Evolutionary conservation across 257 asterid species (phyloP).

Genomic region (Ajuga chamaepitys): DNA sequence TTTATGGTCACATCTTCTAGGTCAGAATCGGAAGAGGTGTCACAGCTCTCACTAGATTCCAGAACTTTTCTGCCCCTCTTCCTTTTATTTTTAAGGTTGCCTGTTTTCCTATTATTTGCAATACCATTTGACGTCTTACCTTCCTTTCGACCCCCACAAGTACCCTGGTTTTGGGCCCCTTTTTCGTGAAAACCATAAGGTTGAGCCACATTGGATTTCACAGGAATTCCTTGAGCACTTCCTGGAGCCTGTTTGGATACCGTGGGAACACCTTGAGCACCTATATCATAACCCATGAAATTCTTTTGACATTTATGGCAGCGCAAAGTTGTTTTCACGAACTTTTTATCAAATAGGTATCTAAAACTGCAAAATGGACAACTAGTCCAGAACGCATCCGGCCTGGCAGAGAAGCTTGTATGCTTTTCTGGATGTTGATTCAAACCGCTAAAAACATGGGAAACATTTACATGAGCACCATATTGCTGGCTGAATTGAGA

Average conservation of each 20-base stretch:
- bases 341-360: constrained; percentile 31
- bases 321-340: constrained; percentile 23
- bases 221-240: constrained; percentile 25
- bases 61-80: constrained; percentile 40
- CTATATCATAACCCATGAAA: constrained; percentile 33
- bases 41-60: constrained; percentile 53
- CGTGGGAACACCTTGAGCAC: constrained; percentile 29
- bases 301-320: constrained; percentile 43
- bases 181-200: constrained; percentile 20
- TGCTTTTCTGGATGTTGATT: constrained; percentile 32
- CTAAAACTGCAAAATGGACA: constrained; percentile 52
- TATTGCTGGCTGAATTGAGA: constrained; percentile 28
- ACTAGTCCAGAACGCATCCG: constrained; percentile 41
- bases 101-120: constrained; percentile 11
- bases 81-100: constrained; percentile 26
- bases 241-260: constrained; percentile 26
- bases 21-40: constrained; percentile 39
- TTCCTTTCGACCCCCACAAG: constrained; percentile 15
- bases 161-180: no score
- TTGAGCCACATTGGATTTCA: constrained; percentile 18
- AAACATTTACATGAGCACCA: constrained; percentile 20
- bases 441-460: constrained; percentile 30
- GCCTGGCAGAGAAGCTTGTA: constrained; percentile 23
- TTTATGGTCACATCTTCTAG: constrained; percentile 26
- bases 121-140: constrained; percentile 21